Conservation (phyloP, 2,329 filamentous ascomycete genomes). For the Juglanconis oblonga region DNA sequence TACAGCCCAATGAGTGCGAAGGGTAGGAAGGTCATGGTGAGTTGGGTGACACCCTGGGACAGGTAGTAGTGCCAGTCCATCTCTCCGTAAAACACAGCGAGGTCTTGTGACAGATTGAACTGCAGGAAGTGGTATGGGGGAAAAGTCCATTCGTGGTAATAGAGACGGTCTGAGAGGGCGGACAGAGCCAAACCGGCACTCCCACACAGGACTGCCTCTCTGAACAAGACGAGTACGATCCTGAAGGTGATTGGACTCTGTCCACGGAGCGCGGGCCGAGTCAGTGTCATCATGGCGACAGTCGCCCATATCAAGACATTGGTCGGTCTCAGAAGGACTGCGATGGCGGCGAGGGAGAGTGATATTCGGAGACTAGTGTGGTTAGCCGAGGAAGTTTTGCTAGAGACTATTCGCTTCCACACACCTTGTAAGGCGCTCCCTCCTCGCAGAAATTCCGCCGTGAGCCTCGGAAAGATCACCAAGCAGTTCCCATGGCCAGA, state of each 20-base stretch:
- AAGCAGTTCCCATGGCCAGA: constrained; percentile 83
- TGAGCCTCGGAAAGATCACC: constrained; percentile 32
- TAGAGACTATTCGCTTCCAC: background rate
- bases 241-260: constrained; percentile 40
- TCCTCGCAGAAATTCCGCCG: constrained; percentile 8
- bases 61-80: constrained; percentile 94
- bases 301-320: constrained; percentile 82
- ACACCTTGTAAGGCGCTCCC: constrained; percentile 21
- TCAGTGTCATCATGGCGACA: constrained; percentile 49
- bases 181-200: constrained; percentile 61
- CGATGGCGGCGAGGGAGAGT: constrained; percentile 72
- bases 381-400: background rate
- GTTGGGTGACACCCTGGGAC: constrained; percentile 81
- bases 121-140: constrained; percentile 83
- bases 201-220: constrained; percentile 65
- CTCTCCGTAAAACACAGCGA: constrained; percentile 88
- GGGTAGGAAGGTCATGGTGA: constrained; percentile 79
- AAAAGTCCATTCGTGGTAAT: constrained; percentile 84
- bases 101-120: constrained; percentile 83
- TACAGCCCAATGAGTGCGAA: constrained; percentile 68
- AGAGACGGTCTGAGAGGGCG: constrained; percentile 66
- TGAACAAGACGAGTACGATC: constrained; percentile 51
- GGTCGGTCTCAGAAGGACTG: constrained; percentile 84
- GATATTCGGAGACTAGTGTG: constrained; percentile 55
- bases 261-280: constrained; percentile 36